phyloP scores from a whole-genome alignment of 2,329 filamentous ascomycete species.

The Phialophora verrucosa region DNA sequence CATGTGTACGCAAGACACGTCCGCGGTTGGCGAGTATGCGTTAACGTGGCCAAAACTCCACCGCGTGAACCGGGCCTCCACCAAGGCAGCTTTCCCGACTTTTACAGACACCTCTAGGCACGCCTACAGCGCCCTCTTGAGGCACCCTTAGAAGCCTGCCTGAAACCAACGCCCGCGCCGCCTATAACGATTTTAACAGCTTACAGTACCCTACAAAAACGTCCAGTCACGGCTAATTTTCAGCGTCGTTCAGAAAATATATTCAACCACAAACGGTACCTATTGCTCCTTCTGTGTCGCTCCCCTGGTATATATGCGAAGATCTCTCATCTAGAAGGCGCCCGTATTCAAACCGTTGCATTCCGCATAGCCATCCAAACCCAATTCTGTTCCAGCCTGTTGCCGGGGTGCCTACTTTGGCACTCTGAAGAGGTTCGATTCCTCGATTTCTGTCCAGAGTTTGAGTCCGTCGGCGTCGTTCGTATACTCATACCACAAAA shows the following conservation, averaged over 20 bases:
- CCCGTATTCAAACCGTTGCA: not conserved
- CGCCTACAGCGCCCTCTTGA: no score
- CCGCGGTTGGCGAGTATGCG: not conserved
- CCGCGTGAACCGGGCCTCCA: not conserved
- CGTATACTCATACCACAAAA: slow-evolving; percentile 38
- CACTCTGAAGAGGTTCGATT: slow-evolving; percentile 24
- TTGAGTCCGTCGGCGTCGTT: slow-evolving; percentile 39
- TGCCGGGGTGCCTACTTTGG: slow-evolving; percentile 3
- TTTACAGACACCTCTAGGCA: not conserved
- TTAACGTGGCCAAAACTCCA: not conserved
- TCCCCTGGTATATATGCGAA: not conserved
- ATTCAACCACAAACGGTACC: not conserved
- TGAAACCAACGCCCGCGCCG: not conserved
- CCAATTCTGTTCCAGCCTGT: not conserved
- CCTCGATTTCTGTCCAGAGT: slow-evolving; percentile 38
- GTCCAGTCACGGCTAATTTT: not conserved
- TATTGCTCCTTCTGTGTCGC: not conserved
- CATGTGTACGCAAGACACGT: not conserved
- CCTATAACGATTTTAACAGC: not conserved
- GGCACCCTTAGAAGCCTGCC: no score
- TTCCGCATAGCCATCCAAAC: not conserved
- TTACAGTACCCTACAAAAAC: not conserved
- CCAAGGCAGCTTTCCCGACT: not conserved
- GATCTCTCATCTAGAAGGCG: not conserved
- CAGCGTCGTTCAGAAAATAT: not conserved